Percentiles rank a stretch among this genome's conserved stretches.
Evolutionary conservation across 2,329 filamentous ascomycete genomes (phyloP).

Genomic region (Lachnum nothofagi): DNA sequence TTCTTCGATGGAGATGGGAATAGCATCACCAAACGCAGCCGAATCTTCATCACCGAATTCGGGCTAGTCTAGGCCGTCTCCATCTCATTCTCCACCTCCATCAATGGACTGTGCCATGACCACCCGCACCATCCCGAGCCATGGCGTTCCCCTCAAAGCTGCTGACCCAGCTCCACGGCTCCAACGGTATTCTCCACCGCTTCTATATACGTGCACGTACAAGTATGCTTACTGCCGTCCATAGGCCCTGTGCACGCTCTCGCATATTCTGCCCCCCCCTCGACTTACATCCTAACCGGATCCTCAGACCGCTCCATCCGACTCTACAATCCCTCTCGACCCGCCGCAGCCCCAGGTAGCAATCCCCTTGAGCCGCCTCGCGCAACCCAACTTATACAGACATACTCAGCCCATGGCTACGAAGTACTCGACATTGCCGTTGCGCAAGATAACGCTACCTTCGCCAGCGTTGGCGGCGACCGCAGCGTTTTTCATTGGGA

Average conservation of each 20-base stretch:
- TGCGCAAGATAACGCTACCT: slow-evolving; percentile 70
- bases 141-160: slow-evolving; percentile 43
- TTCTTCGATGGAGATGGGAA: too few species aligned
- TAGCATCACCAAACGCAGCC: too few species aligned
- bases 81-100: too few species aligned
- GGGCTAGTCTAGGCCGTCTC: too few species aligned
- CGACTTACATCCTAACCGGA: slow-evolving; percentile 77
- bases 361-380: slow-evolving; percentile 38
- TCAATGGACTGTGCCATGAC: background rate
- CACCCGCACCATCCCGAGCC: background rate
- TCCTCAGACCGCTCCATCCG: slow-evolving; percentile 79
- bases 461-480: slow-evolving; percentile 85
- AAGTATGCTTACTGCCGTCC: background rate
- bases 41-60: too few species aligned
- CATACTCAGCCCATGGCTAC: slow-evolving; percentile 86
- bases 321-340: slow-evolving; percentile 72
- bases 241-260: slow-evolving; percentile 67
- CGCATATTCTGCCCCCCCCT: slow-evolving; percentile 66
- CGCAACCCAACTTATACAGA: slow-evolving; percentile 64
- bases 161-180: slow-evolving; percentile 52
- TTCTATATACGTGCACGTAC: background rate
- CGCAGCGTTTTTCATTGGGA: slow-evolving; percentile 93
- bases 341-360: slow-evolving; percentile 34
- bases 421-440: slow-evolving; percentile 80
- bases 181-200: slow-evolving; percentile 46